Evolutionary conservation across 306 rosid genomes (phyloP), one percentile per base, ranked within the genome.

Genomic region (Purshia tridentata): DNA sequence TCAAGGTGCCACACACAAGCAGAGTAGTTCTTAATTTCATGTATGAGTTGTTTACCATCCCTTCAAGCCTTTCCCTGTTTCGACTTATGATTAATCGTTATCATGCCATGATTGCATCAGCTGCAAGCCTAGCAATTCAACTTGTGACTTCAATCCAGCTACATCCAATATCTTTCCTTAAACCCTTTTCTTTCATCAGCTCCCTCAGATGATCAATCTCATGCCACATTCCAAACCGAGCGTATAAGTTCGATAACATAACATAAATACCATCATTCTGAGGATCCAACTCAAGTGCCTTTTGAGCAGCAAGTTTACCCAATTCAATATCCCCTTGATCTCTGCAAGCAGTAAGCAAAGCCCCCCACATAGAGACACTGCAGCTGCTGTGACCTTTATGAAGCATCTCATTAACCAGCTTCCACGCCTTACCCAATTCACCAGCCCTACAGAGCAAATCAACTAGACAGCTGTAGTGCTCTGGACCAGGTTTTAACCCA

Each of bases 361-460:
- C 85, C 23, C 97, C 94, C 92, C 89, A 91, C 81, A 85, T 81
- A 45, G 97, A 82, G 40, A 88, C 80, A 16, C 35, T 75, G 78
- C 77, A 75, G n/a, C 58, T 74, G 22, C 71, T 77, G 56, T 72
- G 63, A 62, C 81, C 84, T 42, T 72, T 58, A 37, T 20, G 48
- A n/a, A 65, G 66, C 67, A 65, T 82, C 82, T 77, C 78, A 68
- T 76, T 81, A 72, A 91, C 73, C 9, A 91, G 65, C 78, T 84
- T 83, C 91, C 89, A 91, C 42, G 94, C 94, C 80, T 67, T 84
- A 39, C 83, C 80, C 83, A 91, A 81, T 73, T 88, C 94, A 44
- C 97, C 97, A 68, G 95, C 89, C 68, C 82, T 87, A 65, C 97
- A 91, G 47, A 88, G 84, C 84, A 91, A 73, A 83, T 91, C 97